Base-by-base conservation (phyloP, 768 basidiomycete species). In the Asterophora parasitica region DNA sequence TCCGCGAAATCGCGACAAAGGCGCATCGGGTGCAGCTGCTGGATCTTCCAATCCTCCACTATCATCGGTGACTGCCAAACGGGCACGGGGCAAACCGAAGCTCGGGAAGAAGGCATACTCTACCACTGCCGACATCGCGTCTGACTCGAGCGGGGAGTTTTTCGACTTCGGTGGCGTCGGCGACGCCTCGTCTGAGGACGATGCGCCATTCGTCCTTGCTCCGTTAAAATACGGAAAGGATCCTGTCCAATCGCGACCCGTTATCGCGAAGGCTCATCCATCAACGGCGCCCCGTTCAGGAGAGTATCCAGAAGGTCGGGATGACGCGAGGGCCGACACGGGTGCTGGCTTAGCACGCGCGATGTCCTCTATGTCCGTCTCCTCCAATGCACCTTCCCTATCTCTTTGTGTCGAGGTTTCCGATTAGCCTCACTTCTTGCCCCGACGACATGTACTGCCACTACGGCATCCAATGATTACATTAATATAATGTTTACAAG, bases 131-230 rank as follows among this genome's bases (percentile, higher is more conserved):
- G 7, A 20, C 17, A 13, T 27, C 13, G 35, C 33, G 10, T 46
- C 45, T 12, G 51, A 56, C 38, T 56, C 58, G 13, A 54, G 49
- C 32, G 60, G 57, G 3, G 63, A 66, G 52, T 54, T 47, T 20
- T 58, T 60, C 31, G 58, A 61, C 47, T 62, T 58, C 15, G 47
- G 34, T 30, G 49, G 34, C 23, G 30, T 59, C 30, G 50, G 42
- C 38, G 44, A 55, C 27, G 39, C 11, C 4, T 49, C 52, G 27
- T 51, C 31, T 7, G 48, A 52, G n/a, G 48, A 55, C 23, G 23
- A 44, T 39, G 16, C 4, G 28, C 43, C 15, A 19, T n/a, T 4
- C 11, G 23, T 11, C 16, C 32, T 23, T n/a, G 33, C 37, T 20
- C 16, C 13, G 23, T 42, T 32, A 27, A 48, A 28, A 19, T 7